Evolutionary conservation across 495 filamentous ascomycete genomes (phyloP).

Genomic region (Bacidia rubella): DNA sequence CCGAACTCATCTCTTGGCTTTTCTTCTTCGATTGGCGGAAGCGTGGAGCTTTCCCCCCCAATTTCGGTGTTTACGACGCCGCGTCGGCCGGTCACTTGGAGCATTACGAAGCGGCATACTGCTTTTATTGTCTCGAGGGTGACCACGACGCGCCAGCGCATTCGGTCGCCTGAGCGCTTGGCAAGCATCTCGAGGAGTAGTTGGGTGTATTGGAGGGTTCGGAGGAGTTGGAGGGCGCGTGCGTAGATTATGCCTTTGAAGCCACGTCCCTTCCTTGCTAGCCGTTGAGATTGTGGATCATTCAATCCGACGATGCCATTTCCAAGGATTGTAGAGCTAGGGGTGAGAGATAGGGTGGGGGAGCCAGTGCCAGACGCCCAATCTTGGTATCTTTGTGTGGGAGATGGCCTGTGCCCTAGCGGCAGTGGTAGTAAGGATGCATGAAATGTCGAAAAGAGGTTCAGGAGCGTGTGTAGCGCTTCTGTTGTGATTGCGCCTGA

Average conservation of each 20-base stretch:
- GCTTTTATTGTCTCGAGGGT: conserved; percentile 79
- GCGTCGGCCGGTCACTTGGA: conserved; percentile 53
- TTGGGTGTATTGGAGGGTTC: conserved; percentile 88
- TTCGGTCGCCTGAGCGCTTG: conserved; percentile 59
- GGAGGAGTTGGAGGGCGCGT: conserved; percentile 57
- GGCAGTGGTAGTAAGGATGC: conserved; percentile 72
- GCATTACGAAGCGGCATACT: conserved; percentile 64
- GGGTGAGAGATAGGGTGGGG: not conserved
- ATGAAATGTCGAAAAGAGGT: conserved; percentile 87
- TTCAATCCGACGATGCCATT: conserved; percentile 55
- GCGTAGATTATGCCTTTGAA: conserved; percentile 38
- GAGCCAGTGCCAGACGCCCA: conserved; percentile 29
- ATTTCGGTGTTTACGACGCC: conserved; percentile 11
- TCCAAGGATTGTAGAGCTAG: conserved; percentile 70
- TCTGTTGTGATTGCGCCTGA: conserved; percentile 89
- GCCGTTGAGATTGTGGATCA: not conserved
- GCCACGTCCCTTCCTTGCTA: not conserved
- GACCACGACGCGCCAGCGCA: conserved; percentile 82
- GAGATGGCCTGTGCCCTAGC: not conserved
- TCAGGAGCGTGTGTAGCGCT: conserved; percentile 75
- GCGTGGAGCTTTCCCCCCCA: conserved; percentile 5
- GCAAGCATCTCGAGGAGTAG: conserved; percentile 76
- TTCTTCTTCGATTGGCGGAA: not conserved
- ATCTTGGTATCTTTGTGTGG: conserved; percentile 19
- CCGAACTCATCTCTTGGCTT: conserved; percentile 21